phyloP scores from a whole-genome alignment of 306 rosid genomes.

The Vigna radiata region DNA sequence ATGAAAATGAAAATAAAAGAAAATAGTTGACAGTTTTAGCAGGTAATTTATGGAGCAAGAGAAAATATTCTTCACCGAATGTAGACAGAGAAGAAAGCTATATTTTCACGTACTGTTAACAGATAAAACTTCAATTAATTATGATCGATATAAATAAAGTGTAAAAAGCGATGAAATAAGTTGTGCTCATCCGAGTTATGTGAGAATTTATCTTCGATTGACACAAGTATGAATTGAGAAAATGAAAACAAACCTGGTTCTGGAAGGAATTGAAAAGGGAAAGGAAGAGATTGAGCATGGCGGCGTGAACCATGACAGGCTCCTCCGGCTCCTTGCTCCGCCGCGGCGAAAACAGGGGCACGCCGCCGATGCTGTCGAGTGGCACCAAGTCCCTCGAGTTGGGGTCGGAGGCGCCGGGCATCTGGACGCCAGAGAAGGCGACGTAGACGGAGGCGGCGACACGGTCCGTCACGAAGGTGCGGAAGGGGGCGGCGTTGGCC shows the following conservation, averaged over 20 bases:
- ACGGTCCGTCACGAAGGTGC: constrained; percentile 47
- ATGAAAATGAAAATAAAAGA: no score
- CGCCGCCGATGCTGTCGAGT: constrained; percentile 50
- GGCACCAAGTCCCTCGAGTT: constrained; percentile 50
- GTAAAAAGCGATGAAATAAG: background rate
- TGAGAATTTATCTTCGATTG: background rate
- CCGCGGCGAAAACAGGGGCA: constrained; percentile 48
- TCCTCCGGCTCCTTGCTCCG: constrained; percentile 51
- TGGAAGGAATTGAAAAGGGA: constrained; percentile 50
- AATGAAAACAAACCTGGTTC: constrained; percentile 60
- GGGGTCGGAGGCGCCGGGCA: constrained; percentile 23
- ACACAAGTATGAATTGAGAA: background rate
- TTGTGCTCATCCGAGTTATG: background rate
- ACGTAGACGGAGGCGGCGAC: constrained; percentile 60
- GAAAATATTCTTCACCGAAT: no score
- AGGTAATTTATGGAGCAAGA: no score
- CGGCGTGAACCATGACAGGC: constrained; percentile 71
- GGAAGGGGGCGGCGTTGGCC: constrained; percentile 54
- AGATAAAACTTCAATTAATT: no score
- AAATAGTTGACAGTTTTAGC: no score
- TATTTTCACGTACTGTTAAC: no score
- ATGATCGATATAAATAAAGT: background rate
- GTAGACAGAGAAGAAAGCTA: no score
- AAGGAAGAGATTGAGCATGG: constrained; percentile 56
- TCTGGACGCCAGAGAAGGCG: constrained; percentile 72